Evolutionary conservation across 495 filamentous ascomycete genomes (phyloP).

Genomic region (Tuber indicum): DNA sequence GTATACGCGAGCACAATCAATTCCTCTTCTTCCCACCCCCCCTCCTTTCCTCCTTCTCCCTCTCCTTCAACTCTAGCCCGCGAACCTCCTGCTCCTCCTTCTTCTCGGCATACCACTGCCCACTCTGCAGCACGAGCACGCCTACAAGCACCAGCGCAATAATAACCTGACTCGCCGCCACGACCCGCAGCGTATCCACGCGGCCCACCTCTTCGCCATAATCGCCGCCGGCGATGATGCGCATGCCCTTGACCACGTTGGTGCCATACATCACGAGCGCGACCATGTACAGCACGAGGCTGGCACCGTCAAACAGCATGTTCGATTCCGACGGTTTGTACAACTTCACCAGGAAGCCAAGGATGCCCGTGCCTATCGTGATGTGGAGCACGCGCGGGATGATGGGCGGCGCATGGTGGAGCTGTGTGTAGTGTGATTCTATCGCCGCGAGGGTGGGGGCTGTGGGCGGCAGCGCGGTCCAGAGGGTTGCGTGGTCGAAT

Average conservation of each 20-base stretch:
- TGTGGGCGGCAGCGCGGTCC: slow-evolving; percentile 45
- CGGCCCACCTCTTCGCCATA: slow-evolving; percentile 55
- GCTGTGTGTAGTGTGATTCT: slow-evolving; percentile 76
- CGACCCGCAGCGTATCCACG: slow-evolving; percentile 80
- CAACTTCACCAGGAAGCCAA: slow-evolving; percentile 87
- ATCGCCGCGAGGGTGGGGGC: slow-evolving; percentile 43
- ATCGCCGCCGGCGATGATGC: slow-evolving; percentile 56
- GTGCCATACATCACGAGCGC: slow-evolving; percentile 85
- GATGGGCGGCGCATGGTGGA: slow-evolving; percentile 79
- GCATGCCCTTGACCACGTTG: slow-evolving; percentile 90
- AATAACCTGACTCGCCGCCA: slow-evolving; percentile 95
- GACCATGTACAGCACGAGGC: slow-evolving; percentile 82
- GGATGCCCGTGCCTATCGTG: slow-evolving; percentile 76
- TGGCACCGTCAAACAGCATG: slow-evolving; percentile 92
- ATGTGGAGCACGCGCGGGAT: slow-evolving; percentile 92
- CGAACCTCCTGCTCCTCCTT: slow-evolving; percentile 80
- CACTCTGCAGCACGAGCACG: slow-evolving; percentile 86
- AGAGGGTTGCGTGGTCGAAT: slow-evolving; percentile 96
- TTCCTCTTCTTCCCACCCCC: slow-evolving; percentile 45
- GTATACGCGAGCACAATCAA: slow-evolving; percentile 20
- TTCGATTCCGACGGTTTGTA: slow-evolving; percentile 88
- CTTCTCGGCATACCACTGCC: slow-evolving; percentile 96
- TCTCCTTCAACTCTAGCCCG: slow-evolving; percentile 53
- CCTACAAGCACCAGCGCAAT: slow-evolving; percentile 83
- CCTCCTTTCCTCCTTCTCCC: slow-evolving; percentile 45